Evolutionary conservation across 163 green algal genomes (phyloP).

Genomic region (Scenedesmus sp.): DNA sequence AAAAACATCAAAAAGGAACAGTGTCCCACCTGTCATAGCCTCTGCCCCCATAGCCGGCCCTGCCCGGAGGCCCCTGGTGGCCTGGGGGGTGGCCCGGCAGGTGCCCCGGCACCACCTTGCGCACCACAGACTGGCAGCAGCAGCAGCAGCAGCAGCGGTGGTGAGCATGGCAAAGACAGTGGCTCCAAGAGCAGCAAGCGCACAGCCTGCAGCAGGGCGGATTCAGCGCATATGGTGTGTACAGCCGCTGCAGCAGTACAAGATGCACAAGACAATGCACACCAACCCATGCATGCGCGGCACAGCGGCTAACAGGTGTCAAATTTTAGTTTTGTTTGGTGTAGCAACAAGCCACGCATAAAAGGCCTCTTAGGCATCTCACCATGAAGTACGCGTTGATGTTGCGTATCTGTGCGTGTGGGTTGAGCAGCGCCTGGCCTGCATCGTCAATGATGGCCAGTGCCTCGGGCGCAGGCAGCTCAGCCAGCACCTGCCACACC

Average conservation of each 20-base stretch:
- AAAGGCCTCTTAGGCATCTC: neutral
- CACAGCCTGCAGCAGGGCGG: neutral
- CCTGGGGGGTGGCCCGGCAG: neutral
- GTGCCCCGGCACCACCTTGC: slow-evolving; percentile 18
- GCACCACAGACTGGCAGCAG: slow-evolving; percentile 26
- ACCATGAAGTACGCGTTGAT: slow-evolving; percentile 64
- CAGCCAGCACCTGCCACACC: slow-evolving; percentile 57
- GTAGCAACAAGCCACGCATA: no score
- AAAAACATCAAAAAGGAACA: no score
- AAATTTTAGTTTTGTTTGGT: no score
- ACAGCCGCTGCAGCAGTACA: neutral
- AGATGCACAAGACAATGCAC: neutral
- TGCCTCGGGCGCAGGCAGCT: slow-evolving; percentile 56
- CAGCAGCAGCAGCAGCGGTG: neutral
- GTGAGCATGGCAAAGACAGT: neutral
- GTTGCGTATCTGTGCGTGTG: slow-evolving; percentile 51
- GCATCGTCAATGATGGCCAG: slow-evolving; percentile 58
- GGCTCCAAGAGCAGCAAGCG: neutral
- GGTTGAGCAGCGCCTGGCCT: slow-evolving; percentile 38
- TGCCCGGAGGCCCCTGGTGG: neutral
- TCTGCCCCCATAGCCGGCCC: neutral
- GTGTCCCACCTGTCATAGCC: neutral
- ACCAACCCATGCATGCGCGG: neutral
- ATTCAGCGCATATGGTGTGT: neutral
- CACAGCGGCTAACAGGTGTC: no score